phyloP scores from a whole-genome alignment of 2,329 filamentous ascomycete genomes.

The Zarea fungicola region DNA sequence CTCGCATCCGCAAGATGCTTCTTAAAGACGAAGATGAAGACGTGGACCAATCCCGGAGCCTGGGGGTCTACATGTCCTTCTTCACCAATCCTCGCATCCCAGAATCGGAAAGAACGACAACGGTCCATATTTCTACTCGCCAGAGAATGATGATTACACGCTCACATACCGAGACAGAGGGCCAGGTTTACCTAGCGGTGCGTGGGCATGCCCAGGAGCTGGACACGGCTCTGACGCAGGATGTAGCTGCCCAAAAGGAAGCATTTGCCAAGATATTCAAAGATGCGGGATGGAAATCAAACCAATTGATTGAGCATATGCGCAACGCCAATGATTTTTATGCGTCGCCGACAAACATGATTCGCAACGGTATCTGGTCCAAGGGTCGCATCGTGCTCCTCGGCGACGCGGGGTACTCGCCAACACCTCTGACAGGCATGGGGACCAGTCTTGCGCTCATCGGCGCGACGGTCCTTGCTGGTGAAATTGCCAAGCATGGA shows the following conservation, averaged over 20 bases:
- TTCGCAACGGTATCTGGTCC: constrained; percentile 31
- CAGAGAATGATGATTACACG: constrained; percentile 29
- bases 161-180: constrained; percentile 20
- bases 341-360: constrained; percentile 33
- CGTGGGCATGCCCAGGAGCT: constrained; percentile 20
- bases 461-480: constrained; percentile 47
- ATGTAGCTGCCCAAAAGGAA: constrained; percentile 26
- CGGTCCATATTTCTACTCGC: constrained; percentile 24
- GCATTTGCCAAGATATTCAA: constrained; percentile 26
- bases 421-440: constrained; percentile 40
- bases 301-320: constrained; percentile 26
- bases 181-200: constrained; percentile 30
- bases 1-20: constrained; percentile 37
- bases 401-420: constrained; percentile 44
- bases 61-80: constrained; percentile 22
- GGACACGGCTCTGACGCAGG: constrained; percentile 8
- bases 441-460: constrained; percentile 39
- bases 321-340: constrained; percentile 36
- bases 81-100: constrained; percentile 19
- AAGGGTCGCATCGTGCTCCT: constrained; percentile 38
- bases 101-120: constrained; percentile 15
- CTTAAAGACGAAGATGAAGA: constrained; percentile 16
- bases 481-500: constrained; percentile 32
- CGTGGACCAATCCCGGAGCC: constrained; percentile 2
- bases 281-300: constrained; percentile 37